Conservation (phyloP, 2,329 filamentous ascomycete species). For the Coniochaeta hoffmannii region DNA sequence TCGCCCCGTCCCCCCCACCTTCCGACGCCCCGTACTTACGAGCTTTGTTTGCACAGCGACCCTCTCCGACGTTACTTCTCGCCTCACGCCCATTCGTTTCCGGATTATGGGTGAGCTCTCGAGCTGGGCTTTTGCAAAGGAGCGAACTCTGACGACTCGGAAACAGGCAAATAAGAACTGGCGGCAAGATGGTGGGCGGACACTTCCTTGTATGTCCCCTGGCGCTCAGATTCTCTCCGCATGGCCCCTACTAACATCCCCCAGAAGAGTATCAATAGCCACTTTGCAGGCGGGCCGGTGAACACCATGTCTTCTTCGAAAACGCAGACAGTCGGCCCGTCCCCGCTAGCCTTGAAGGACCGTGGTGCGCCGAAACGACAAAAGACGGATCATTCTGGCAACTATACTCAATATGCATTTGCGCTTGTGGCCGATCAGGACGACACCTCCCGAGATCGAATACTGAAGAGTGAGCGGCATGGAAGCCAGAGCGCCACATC, state of each 20-base stretch:
- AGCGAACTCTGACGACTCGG: neutral
- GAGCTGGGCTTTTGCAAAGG: neutral
- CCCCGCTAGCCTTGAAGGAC: neutral
- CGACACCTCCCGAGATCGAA: neutral
- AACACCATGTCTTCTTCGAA: neutral
- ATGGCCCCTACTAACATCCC: neutral
- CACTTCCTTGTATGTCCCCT: neutral
- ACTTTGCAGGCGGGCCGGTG: neutral
- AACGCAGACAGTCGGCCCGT: neutral
- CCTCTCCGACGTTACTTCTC: slow-evolving; percentile 1
- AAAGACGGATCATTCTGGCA: neutral
- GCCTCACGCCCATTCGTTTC: neutral
- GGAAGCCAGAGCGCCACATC: neutral
- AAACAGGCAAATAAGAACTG: neutral
- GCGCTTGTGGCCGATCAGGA: neutral
- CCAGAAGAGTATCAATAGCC: neutral
- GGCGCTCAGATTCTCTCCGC: neutral
- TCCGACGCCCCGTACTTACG: neutral
- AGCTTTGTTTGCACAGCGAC: neutral
- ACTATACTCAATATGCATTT: neutral
- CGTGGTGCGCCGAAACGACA: neutral
- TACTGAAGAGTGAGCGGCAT: neutral
- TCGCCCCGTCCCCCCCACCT: too few species aligned
- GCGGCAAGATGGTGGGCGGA: neutral
- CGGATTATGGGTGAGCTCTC: slow-evolving; percentile 1